Evolutionary conservation across 257 asterid genomes (phyloP).

Genomic region (Nicotiana tomentosiformis): DNA sequence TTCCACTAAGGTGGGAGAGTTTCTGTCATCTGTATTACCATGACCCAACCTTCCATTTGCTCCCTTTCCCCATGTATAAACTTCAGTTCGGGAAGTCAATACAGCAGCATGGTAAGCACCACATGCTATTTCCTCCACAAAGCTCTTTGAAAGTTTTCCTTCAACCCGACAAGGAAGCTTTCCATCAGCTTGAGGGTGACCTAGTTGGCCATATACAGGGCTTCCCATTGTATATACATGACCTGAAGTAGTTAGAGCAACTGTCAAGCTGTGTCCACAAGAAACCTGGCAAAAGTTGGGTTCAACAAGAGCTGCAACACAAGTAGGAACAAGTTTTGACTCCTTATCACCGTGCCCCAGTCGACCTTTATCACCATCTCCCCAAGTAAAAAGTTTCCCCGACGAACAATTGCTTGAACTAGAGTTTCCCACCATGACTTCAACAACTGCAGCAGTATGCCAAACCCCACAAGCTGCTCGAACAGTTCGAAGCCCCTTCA

Average conservation of each 20-base stretch:
- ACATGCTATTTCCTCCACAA: slow-evolving; percentile 86
- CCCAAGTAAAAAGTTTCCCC: slow-evolving; percentile 92
- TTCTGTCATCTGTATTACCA: slow-evolving; percentile 74
- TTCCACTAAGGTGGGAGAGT: slow-evolving; percentile 70
- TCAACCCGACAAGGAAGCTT: slow-evolving; percentile 77
- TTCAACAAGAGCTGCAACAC: slow-evolving; percentile 89
- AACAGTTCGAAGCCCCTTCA: slow-evolving; percentile 86
- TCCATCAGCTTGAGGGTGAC: slow-evolving; percentile 80
- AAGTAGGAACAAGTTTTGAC: slow-evolving; percentile 80
- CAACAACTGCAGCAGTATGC: slow-evolving; percentile 98
- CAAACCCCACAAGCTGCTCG: slow-evolving; percentile 88
- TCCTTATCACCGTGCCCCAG: slow-evolving; percentile 89
- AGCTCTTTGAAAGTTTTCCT: slow-evolving; percentile 66
- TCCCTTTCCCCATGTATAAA: slow-evolving; percentile 94
- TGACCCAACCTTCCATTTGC: slow-evolving; percentile 92
- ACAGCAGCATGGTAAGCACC: slow-evolving; percentile 94
- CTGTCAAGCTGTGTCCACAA: slow-evolving; percentile 93
- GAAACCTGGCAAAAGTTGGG: slow-evolving; percentile 84
- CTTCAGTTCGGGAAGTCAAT: slow-evolving; percentile 79
- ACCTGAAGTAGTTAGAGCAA: slow-evolving; percentile 83
- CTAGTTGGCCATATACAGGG: slow-evolving; percentile 89
- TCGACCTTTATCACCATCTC: slow-evolving; percentile 87
- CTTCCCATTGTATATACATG: slow-evolving; percentile 88
- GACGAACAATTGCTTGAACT: slow-evolving; percentile 82
- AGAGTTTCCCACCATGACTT: slow-evolving; percentile 83